Evolutionary conservation across 2,329 filamentous ascomycete species (phyloP), one percentile per base, ranked within the genome.

Genomic region (Dactylellina sp.): DNA sequence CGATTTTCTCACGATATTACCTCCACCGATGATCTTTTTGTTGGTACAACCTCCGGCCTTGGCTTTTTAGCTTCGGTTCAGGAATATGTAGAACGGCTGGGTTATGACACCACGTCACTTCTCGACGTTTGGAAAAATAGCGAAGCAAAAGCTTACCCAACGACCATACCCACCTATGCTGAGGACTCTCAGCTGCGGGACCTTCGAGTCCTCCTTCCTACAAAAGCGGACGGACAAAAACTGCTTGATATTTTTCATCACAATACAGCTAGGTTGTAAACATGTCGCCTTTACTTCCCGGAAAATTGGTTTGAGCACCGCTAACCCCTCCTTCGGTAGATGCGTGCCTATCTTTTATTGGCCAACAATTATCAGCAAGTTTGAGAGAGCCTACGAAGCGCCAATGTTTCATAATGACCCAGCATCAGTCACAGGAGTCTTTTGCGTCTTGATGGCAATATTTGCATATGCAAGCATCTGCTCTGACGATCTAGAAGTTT

Each of bases 21-120:
- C 25, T 28, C 49, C 14, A 64, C 66, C 12, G 71, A 70, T 16
- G 71, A 75, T 35, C 32, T 70, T 46, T 68, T 75, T 42, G 52
- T 75, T 16, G 71, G 71, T 16, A 63, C 63, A 25, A 70, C 63
- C 24, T 75, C 71, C n/a, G 71, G 63, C 14, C 57, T 70, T 44
- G 71, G 71, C 9, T 75, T 75, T 37, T 24, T 75, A 6, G 60
- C 71, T 16, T 75, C 71, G 16, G 64, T 75, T 18, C 63, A 75
- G 24, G 71, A 75, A 46, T 75, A 70, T 59, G 71, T 75, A 9
- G 63, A 75, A 49, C 56, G 52, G 24, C 52, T 75, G 16, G 71
- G 71, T 7, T 75, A 75, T 25, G 63, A 75, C 18, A 75, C 71
- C 14, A 70, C 71, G 1, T 55, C 71, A 12, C 62, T 68, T 18